Percentiles rank a stretch among this genome's conserved stretches.
Evolutionary conservation across 164 flowering plant genomes (phyloP).

Genomic region (Liriodendron chinense): DNA sequence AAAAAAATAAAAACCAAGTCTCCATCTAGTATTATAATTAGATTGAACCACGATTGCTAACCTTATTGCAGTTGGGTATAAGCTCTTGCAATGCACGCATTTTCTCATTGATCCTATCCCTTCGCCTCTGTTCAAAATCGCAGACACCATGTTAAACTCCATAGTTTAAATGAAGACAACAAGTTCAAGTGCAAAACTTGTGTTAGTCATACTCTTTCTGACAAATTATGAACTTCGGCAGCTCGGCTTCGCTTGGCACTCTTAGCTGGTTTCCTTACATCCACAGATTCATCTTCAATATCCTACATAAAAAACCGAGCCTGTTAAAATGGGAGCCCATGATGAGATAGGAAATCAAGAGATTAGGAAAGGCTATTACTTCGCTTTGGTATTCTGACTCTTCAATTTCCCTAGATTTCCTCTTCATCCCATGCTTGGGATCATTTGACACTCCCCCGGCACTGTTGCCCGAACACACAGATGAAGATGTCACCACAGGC

Average conservation of each 20-base stretch:
- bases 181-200: constrained; percentile 2
- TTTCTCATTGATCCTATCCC: constrained; percentile 96
- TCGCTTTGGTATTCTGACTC: constrained; percentile 74
- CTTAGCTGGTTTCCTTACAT: constrained; percentile 38
- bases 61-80: constrained; percentile 98
- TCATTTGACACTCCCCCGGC: constrained; percentile 55
- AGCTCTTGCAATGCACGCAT: constrained; percentile 97
- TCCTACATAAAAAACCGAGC: constrained; percentile 46
- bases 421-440: constrained; percentile 41
- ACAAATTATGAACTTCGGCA: constrained; percentile 96
- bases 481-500: constrained; percentile 64
- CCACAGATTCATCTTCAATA: constrained; percentile 74
- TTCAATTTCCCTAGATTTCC: constrained; percentile 53
- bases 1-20: neutral
- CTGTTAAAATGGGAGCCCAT: neutral
- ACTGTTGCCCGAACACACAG: constrained; percentile 77
- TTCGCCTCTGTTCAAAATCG: constrained; percentile 58
- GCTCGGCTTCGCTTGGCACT: constrained; percentile 81
- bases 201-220: constrained; percentile 60
- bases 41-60: constrained; percentile 16
- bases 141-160: neutral
- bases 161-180: too few relatives aligned
- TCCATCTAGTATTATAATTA: neutral
- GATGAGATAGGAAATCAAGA: neutral
- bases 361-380: constrained; percentile 28